phyloP scores from a whole-genome alignment of 1,139 yeast species.

The Schizosaccharomyces versatilis region DNA sequence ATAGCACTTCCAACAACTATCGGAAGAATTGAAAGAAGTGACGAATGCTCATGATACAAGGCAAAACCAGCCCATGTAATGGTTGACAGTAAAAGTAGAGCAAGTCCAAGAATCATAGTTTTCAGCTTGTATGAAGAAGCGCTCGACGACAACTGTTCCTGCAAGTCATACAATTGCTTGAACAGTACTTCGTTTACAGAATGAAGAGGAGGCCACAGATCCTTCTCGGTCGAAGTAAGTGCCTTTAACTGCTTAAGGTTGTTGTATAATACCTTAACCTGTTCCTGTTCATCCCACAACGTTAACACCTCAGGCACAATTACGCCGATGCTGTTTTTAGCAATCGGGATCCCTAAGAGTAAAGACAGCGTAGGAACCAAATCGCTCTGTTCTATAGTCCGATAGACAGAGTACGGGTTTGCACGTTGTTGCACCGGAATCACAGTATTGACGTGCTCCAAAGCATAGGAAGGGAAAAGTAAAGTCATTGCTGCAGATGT shows the following conservation, averaged over 20 bases:
- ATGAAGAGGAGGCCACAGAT: neutral
- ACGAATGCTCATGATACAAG: conserved; percentile 6
- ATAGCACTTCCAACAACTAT: conserved; percentile 29
- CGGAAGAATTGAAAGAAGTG: conserved; percentile 12
- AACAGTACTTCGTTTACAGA: too few relatives aligned
- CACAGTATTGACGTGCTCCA: conserved; percentile 12
- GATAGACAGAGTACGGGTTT: conserved; percentile 25
- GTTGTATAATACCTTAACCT: conserved; percentile 26
- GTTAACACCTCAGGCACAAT: conserved; percentile 30
- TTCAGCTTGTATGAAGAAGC: conserved; percentile 52
- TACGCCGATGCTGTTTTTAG: conserved; percentile 66
- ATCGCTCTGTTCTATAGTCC: conserved; percentile 55
- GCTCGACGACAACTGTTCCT: conserved; percentile 34
- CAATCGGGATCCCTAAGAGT: conserved; percentile 58
- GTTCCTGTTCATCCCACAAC: conserved; percentile 16
- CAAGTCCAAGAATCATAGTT: conserved; percentile 20
- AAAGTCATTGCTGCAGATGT: conserved; percentile 66
- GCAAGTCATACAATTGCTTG: conserved; percentile 17
- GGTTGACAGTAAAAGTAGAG: neutral
- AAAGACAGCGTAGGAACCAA: conserved; percentile 66
- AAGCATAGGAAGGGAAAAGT: conserved; percentile 36
- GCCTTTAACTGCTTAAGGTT: conserved; percentile 38
- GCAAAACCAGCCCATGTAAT: neutral
- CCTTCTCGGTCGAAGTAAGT: neutral
- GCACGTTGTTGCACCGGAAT: conserved; percentile 7